Evolutionary conservation across 2,329 filamentous ascomycete genomes (phyloP), one percentile per base, ranked within the genome.

Genomic region (Colletotrichum magnum): DNA sequence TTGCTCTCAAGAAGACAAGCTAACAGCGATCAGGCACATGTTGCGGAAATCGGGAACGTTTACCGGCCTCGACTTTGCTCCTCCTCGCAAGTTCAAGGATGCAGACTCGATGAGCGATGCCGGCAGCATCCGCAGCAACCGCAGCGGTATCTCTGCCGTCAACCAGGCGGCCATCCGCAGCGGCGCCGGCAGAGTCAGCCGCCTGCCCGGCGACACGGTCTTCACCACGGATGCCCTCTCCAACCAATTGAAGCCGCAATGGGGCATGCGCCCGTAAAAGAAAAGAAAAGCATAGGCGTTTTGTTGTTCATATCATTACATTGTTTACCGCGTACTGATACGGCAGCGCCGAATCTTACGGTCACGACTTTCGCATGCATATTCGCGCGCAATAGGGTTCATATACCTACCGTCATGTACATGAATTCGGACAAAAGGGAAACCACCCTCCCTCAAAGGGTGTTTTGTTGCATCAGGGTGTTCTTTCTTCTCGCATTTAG

Each of bases 101-200:
- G 77, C 78, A 4, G 88, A 90, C 69, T 82, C 75, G 47, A 87
- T 86, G 83, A 92, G 90, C 74, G 90, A 93, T 69, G 85, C 90
- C 1, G 90, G 90, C 64, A 92, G 89, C 75, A 90, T 92, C 73
- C 77, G 76, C 16, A 83, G 93, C 80, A 94, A 93, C 83, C 88
- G 90, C 58, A 94, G 90, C 51, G 94, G 93, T 58, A 90, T 97
- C 74, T 97, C 94, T 5, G 86, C 89, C 4, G 82, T 87, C 59
- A 89, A 94, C 76, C 82, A 89, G 59, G 84, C 90, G 70, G 92
- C 93, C 75, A 90, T 97, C 75, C 93, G 94, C 72, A 88, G 84
- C 66, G 95, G 95, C 72, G 94, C 94, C 53, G 95, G 97, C 76
- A 93, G 95, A 71, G 89, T 98, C 72, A 96, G 93, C 77, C 90